Conservation (phyloP, 345 rosid species). For the Pugionium cornutum region DNA sequence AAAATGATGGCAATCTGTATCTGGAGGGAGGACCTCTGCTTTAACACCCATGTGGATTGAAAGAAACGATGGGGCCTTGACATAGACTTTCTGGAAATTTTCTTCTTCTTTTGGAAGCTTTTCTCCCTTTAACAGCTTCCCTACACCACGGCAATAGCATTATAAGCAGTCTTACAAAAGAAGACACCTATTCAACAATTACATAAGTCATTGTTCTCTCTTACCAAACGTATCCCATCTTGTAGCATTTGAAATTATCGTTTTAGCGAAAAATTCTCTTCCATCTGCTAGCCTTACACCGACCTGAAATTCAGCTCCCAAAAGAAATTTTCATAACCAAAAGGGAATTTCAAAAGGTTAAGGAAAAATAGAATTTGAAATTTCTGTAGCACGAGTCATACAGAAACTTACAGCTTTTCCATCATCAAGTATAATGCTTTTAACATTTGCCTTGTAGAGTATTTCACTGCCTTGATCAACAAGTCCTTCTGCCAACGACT, state of each 20-base stretch:
- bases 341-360: neutral
- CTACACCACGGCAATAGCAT: constrained; percentile 38
- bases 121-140: constrained; percentile 84
- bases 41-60: constrained; percentile 96
- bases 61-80: constrained; percentile 96
- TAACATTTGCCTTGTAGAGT: constrained; percentile 81
- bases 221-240: constrained; percentile 99
- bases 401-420: constrained; percentile 78
- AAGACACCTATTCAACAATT: neutral
- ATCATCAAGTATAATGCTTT: constrained; percentile 65
- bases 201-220: constrained; percentile 27
- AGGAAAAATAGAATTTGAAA: constrained; percentile 6
- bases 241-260: constrained; percentile 89
- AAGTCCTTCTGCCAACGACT: constrained; percentile 77
- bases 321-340: neutral
- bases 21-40: constrained; percentile 79
- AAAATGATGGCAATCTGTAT: constrained; percentile 95
- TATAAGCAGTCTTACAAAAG: constrained; percentile 5
- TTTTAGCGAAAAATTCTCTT: constrained; percentile 68
- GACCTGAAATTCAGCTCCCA: constrained; percentile 49
- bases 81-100: constrained; percentile 81
- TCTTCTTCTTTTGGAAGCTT: constrained; percentile 86
- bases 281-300: constrained; percentile 92
- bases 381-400: neutral
- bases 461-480: constrained; percentile 78